Conservation (phyloP, 352 stramenopile species). For the Pythium chondricola region DNA sequence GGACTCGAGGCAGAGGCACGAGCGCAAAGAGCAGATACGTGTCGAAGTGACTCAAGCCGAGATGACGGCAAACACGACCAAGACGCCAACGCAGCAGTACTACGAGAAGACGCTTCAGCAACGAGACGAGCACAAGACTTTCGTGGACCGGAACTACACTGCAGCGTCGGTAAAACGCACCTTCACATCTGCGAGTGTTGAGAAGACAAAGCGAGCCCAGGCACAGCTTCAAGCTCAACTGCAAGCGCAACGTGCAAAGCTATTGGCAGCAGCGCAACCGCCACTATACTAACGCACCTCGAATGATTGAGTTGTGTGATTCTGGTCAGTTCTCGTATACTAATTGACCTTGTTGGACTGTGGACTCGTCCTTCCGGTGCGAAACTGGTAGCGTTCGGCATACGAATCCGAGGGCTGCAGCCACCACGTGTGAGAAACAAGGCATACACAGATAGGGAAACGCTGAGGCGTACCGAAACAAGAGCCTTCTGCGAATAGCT, state of each 20-base stretch:
- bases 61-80: slow-evolving; percentile 25
- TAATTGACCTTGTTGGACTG: no score
- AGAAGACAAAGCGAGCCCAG: slow-evolving; percentile 57
- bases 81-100: slow-evolving; percentile 53
- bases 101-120: slow-evolving; percentile 61
- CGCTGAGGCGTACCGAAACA: slow-evolving; percentile 24
- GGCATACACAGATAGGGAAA: not conserved
- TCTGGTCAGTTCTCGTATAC: no score
- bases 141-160: slow-evolving; percentile 62
- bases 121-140: slow-evolving; percentile 43
- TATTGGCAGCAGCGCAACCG: slow-evolving; percentile 13
- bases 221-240: slow-evolving; percentile 32
- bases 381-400: slow-evolving; percentile 25
- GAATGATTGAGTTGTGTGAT: not conserved
- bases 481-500: slow-evolving; percentile 47
- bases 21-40: slow-evolving; percentile 49
- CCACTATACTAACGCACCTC: slow-evolving; percentile 15
- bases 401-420: slow-evolving; percentile 23
- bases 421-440: not conserved
- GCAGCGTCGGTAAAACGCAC: slow-evolving; percentile 1
- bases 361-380: slow-evolving; percentile 9
- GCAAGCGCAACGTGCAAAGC: slow-evolving; percentile 27
- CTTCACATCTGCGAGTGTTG: slow-evolving; percentile 17
- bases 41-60: slow-evolving; percentile 34
- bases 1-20: slow-evolving; percentile 26